These are phyloP conservation scores for Basipetospora chlamydospora DNA, from an alignment of 2,329 filamentous ascomycete species.

Conservation along the genomic window DNA sequence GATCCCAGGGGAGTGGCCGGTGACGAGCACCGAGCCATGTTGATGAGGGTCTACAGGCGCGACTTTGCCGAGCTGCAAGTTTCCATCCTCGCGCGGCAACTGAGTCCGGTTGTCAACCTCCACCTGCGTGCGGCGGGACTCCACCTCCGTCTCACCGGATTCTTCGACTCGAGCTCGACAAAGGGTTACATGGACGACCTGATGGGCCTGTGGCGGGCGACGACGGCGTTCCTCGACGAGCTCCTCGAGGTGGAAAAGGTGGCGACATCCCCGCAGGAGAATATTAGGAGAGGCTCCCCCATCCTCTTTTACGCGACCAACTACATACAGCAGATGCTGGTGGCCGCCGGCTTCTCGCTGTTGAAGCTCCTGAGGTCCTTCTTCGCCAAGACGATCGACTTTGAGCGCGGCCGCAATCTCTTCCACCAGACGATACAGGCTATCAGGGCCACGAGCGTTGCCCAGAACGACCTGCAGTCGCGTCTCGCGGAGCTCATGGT, in stretches of 20 bases:
- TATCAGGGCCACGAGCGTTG: conserved; percentile 58
- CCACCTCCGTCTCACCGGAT: conserved; percentile 63
- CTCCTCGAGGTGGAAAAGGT: conserved; percentile 39
- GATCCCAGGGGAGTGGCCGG: conserved; percentile 56
- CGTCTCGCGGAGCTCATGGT: conserved; percentile 73
- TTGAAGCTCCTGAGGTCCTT: conserved; percentile 67
- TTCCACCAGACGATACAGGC: conserved; percentile 58
- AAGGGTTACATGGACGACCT: conserved; percentile 61
- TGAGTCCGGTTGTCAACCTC: conserved; percentile 45
- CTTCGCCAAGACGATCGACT: conserved; percentile 59
- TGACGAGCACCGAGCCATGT: conserved; percentile 50
- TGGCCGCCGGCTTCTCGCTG: conserved; percentile 65
- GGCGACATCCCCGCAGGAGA: conserved; percentile 26
- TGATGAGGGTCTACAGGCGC: conserved; percentile 51
- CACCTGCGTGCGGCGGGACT: conserved; percentile 60
- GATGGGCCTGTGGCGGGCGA: conserved; percentile 60
- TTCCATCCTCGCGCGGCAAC: conserved; percentile 40
- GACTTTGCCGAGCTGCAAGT: conserved; percentile 50
- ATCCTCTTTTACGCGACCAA: conserved; percentile 55
- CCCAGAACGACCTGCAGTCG: conserved; percentile 66
- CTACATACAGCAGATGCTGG: conserved; percentile 73
- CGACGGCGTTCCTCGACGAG: conserved; percentile 54
- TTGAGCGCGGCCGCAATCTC: conserved; percentile 48
- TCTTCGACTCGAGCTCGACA: conserved; percentile 64
- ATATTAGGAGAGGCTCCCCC: conserved; percentile 31